phyloP scores from a whole-genome alignment of 192 early-diverging fungal species.

The Backusella mclennaniae region DNA sequence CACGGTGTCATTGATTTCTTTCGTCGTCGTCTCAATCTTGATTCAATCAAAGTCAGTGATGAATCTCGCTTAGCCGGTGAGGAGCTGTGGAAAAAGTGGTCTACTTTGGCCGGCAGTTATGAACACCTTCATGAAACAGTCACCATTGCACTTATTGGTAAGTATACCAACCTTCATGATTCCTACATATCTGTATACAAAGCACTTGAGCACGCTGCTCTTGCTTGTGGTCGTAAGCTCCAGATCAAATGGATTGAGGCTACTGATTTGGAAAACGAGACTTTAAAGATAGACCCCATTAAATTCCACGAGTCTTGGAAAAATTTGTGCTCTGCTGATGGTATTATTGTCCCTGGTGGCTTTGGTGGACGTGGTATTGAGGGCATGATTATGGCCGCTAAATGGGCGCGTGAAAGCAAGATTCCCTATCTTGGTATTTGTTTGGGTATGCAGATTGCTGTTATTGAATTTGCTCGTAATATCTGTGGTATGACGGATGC shows the following conservation, averaged over 20 bases:
- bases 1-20: constrained; percentile 86
- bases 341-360: constrained; percentile 96
- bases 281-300: constrained; percentile 74
- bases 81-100: constrained; percentile 84
- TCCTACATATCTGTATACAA: constrained; percentile 98
- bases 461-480: constrained; percentile 96
- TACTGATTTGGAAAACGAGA: constrained; percentile 78
- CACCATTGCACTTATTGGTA: constrained; percentile 92
- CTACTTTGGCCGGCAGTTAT: constrained; percentile 48
- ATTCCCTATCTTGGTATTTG: constrained; percentile 98
- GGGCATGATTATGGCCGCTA: constrained; percentile 91
- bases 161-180: constrained; percentile 95
- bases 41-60: constrained; percentile 50
- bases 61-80: constrained; percentile 54
- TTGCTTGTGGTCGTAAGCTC: constrained; percentile 84
- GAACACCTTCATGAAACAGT: constrained; percentile 79
- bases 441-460: constrained; percentile 94
- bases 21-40: constrained; percentile 74
- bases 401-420: constrained; percentile 97
- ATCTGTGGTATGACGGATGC: constrained; percentile 81
- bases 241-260: constrained; percentile 93
- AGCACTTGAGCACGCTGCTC: constrained; percentile 92
- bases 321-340: constrained; percentile 79
- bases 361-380: constrained; percentile 97
- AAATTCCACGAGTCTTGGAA: constrained; percentile 98